These are phyloP conservation scores for Mucor mucedo DNA, from an alignment of 371 early-diverging fungal species.

Conservation along the genomic window DNA sequence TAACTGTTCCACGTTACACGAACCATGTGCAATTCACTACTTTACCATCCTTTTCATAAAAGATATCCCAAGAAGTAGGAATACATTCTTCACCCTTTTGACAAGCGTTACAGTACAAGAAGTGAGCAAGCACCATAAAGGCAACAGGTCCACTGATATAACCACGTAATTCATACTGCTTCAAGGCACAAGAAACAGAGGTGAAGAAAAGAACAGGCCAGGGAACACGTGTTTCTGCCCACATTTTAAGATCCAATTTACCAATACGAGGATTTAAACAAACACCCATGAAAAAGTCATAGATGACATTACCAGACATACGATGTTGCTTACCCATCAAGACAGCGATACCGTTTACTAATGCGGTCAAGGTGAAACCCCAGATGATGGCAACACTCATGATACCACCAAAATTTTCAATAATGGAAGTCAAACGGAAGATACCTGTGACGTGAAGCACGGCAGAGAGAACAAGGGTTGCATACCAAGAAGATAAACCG, in stretches of 20 bases:
- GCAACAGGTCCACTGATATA: slow-evolving; percentile 69
- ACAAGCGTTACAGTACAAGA: slow-evolving; percentile 75
- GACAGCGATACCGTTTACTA: slow-evolving; percentile 44
- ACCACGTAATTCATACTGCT: slow-evolving; percentile 71
- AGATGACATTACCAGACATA: slow-evolving; percentile 77
- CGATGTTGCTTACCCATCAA: slow-evolving; percentile 53
- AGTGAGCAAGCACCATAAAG: slow-evolving; percentile 78
- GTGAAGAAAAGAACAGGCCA: slow-evolving; percentile 78
- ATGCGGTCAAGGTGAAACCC: slow-evolving; percentile 58
- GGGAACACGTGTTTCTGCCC: slow-evolving; percentile 81
- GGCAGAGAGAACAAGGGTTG: slow-evolving; percentile 49
- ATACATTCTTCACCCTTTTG: slow-evolving; percentile 82
- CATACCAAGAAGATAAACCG: slow-evolving; percentile 61
- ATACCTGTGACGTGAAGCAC: slow-evolving; percentile 56
- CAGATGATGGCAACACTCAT: slow-evolving; percentile 64
- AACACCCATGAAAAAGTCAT: slow-evolving; percentile 83
- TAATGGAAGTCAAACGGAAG: slow-evolving; percentile 59
- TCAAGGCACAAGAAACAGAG: slow-evolving; percentile 66
- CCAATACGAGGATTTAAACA: slow-evolving; percentile 79
- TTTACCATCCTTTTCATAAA: slow-evolving; percentile 63
- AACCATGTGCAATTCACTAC: not conserved
- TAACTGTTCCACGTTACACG: not conserved
- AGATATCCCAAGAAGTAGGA: slow-evolving; percentile 75
- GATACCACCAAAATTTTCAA: slow-evolving; percentile 66
- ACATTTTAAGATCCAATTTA: slow-evolving; percentile 83